Conservation (phyloP, 148 eudicot species). For the Chenopodium quinoa region DNA sequence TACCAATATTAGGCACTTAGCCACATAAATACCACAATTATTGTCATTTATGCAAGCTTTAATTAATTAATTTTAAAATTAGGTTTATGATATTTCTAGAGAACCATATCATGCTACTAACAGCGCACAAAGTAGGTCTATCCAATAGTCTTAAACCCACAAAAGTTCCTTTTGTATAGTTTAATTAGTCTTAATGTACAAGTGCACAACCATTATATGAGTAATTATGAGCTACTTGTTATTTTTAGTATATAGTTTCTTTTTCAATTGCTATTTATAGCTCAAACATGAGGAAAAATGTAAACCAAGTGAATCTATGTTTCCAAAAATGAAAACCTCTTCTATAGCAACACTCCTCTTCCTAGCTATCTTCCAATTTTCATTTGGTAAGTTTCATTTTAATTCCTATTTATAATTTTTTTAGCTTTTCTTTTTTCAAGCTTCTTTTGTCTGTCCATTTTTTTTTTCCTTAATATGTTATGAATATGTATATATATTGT, state of each 20-base stretch:
- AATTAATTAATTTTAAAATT: not conserved
- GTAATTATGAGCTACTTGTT: not conserved
- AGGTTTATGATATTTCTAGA: not conserved
- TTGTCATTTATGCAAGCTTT: not conserved
- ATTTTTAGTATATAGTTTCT: constrained; percentile 8
- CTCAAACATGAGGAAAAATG: not conserved
- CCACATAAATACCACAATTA: constrained; percentile 20
- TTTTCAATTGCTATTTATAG: constrained; percentile 32
- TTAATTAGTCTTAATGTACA: constrained; percentile 6
- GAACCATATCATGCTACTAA: constrained; percentile 7
- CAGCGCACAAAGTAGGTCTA: constrained; percentile 27
- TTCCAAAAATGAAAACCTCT: constrained; percentile 25
- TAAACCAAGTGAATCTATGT: constrained; percentile 13
- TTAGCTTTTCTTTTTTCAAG: not conserved
- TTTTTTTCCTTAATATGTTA: not conserved
- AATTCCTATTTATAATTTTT: not conserved
- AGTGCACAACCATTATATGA: constrained; percentile 9
- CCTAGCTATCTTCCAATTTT: constrained; percentile 19
- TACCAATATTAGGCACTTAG: constrained; percentile 10
- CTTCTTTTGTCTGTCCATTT: not conserved
- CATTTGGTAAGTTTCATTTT: constrained; percentile 24
- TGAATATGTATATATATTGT: too few relatives aligned
- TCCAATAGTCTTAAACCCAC: constrained; percentile 20
- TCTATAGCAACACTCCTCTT: constrained; percentile 20
- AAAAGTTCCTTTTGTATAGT: constrained; percentile 16